phyloP scores from a whole-genome alignment of 331 rosid genomes.

The Pyrus hybrid region DNA sequence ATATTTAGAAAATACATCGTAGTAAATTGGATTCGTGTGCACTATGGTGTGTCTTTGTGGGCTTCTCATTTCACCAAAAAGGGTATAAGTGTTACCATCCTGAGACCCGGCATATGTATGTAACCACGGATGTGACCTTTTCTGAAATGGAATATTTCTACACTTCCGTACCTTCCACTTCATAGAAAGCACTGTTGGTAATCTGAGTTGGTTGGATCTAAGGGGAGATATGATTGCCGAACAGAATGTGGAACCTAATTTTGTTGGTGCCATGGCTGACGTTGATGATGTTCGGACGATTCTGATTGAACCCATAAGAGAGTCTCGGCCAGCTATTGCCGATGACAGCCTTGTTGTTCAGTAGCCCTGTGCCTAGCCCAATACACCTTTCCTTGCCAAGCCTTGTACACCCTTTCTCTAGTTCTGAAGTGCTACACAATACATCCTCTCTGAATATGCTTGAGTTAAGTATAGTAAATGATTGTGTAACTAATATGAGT shows the following conservation, averaged over 20 bases:
- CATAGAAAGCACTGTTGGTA: neutral
- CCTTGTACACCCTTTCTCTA: neutral
- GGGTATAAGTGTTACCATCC: no score
- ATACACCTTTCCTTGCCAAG: neutral
- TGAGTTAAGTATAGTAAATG: no score
- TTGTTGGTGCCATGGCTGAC: neutral
- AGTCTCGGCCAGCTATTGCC: neutral
- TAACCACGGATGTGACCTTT: neutral
- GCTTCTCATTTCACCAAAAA: neutral
- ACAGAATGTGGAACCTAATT: neutral
- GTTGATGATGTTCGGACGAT: fast-evolving
- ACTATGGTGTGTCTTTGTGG: neutral
- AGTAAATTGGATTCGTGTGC: neutral
- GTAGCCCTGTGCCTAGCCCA: neutral
- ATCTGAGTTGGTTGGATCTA: neutral
- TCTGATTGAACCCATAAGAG: neutral
- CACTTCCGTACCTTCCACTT: neutral
- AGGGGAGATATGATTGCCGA: neutral
- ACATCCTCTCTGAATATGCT: no score
- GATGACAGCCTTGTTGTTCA: no score
- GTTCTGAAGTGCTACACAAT: neutral
- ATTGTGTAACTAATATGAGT: no score
- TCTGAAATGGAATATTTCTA: neutral
- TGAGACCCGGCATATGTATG: no score
- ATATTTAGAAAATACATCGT: neutral